Conservation (phyloP, 2,329 filamentous ascomycete species). For the Coniochaeta sp. region DNA sequence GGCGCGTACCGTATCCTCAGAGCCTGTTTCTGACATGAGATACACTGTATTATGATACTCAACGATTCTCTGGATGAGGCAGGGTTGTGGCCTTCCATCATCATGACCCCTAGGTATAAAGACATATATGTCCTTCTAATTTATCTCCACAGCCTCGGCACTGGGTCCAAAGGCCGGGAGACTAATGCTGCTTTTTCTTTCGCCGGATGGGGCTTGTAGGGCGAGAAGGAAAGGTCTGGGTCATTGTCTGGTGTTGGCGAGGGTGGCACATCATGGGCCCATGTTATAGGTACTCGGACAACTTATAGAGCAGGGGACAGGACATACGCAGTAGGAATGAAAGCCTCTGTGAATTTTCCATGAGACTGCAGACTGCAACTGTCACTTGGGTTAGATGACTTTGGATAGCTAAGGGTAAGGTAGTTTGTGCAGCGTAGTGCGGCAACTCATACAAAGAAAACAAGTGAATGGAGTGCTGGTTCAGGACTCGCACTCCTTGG, state of each 20-base stretch:
- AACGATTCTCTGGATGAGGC: neutral
- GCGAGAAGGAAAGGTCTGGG: neutral
- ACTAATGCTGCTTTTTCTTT: neutral
- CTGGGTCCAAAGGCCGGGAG: neutral
- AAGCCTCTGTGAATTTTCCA: neutral
- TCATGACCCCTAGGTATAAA: constrained; percentile 5
- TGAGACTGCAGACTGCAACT: neutral
- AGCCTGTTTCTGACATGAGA: neutral
- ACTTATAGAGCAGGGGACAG: neutral
- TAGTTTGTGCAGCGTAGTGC: neutral
- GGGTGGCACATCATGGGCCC: neutral
- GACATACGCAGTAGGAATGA: neutral
- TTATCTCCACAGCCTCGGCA: neutral
- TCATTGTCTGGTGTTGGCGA: neutral
- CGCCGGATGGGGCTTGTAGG: neutral
- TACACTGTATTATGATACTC: constrained; percentile 4
- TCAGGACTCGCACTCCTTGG: neutral
- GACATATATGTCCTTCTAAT: constrained; percentile 4
- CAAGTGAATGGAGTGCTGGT: neutral
- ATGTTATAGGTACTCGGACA: neutral
- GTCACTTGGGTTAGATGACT: neutral
- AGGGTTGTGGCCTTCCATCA: neutral
- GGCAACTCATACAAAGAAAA: neutral
- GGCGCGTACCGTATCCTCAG: neutral
- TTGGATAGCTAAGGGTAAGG: neutral